Conservation (phyloP, 371 early-diverging fungal genomes). For the Catenaria anguillulae region DNA sequence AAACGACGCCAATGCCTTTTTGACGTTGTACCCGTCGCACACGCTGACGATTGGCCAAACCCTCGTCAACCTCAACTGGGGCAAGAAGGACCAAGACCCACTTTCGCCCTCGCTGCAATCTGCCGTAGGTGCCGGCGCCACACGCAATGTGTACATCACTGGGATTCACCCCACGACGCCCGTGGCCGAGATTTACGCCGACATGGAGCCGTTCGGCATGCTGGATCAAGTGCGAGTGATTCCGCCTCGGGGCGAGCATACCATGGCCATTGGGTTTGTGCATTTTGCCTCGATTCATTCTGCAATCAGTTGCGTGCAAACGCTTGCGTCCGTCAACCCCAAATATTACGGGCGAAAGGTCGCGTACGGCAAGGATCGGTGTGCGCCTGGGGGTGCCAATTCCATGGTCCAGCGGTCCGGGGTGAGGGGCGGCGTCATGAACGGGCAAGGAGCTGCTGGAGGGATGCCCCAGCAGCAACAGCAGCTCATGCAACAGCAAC, state of each 20-base stretch:
- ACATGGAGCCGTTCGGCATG: slow-evolving; percentile 45
- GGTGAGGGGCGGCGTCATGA: too few relatives aligned
- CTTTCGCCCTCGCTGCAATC: slow-evolving; percentile 31
- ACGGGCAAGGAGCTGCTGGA: too few relatives aligned
- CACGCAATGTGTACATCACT: slow-evolving; percentile 63
- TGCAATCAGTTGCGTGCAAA: slow-evolving; percentile 54
- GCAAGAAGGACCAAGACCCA: slow-evolving; percentile 27
- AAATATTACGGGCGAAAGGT: slow-evolving; percentile 37
- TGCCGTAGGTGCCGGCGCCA: slow-evolving; percentile 49
- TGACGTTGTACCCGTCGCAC: slow-evolving; percentile 27
- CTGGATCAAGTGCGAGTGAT: slow-evolving; percentile 57
- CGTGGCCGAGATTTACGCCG: slow-evolving; percentile 31
- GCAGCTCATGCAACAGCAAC: not conserved
- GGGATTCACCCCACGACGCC: slow-evolving; percentile 39
- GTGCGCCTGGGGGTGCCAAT: too few relatives aligned
- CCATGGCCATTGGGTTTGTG: slow-evolving; percentile 48
- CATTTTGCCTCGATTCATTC: slow-evolving; percentile 50
- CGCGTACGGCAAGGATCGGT: slow-evolving; percentile 68
- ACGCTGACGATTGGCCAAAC: slow-evolving; percentile 23
- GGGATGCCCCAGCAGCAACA: too few relatives aligned
- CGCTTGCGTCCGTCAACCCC: slow-evolving; percentile 29
- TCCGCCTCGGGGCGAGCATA: slow-evolving; percentile 34
- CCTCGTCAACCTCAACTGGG: slow-evolving; percentile 62
- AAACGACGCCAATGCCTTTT: slow-evolving; percentile 32
- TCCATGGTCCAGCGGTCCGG: too few relatives aligned